Percentiles rank a stretch among this genome's conserved stretches.
Conservation (phyloP, 2,329 filamentous ascomycete species). For the Claviceps maximensis region DNA sequence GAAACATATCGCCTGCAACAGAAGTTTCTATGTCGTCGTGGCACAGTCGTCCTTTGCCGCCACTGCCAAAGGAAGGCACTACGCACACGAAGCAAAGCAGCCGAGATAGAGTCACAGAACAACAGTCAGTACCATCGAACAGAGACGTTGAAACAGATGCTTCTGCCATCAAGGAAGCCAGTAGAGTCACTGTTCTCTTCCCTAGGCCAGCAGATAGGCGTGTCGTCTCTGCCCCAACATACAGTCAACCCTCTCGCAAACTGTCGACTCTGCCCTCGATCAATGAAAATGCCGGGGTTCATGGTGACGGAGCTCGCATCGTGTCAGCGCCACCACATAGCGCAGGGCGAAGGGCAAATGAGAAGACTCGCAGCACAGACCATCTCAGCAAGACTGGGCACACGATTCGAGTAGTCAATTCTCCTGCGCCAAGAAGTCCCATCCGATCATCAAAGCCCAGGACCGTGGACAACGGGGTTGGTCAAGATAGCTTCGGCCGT, state of each 20-base stretch:
- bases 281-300: slow-evolving; percentile 24
- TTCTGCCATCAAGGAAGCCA: slow-evolving; percentile 14
- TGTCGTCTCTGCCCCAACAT: slow-evolving; percentile 37
- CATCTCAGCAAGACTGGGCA: slow-evolving; percentile 33
- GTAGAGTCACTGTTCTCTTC: slow-evolving; percentile 18
- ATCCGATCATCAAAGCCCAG: slow-evolving; percentile 25
- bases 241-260: slow-evolving; percentile 26
- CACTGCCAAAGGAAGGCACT: slow-evolving; percentile 25
- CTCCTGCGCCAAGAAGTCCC: slow-evolving; percentile 25
- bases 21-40: slow-evolving; percentile 24
- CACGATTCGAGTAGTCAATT: slow-evolving; percentile 43
- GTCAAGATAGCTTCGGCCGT: slow-evolving; percentile 11
- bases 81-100: slow-evolving; percentile 10
- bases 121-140: slow-evolving; percentile 15
- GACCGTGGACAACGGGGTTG: slow-evolving; percentile 28
- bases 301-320: slow-evolving; percentile 27
- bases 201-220: slow-evolving; percentile 29
- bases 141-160: slow-evolving; percentile 11
- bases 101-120: slow-evolving; percentile 10
- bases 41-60: slow-evolving; percentile 38
- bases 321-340: slow-evolving; percentile 33
- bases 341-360: slow-evolving; percentile 16
- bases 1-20: slow-evolving; percentile 14
- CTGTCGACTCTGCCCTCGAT: slow-evolving; percentile 34
- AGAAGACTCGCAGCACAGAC: slow-evolving; percentile 26